Evolutionary conservation across 2,329 filamentous ascomycete genomes (phyloP).

Genomic region (Rhexocercosporidium sp.): DNA sequence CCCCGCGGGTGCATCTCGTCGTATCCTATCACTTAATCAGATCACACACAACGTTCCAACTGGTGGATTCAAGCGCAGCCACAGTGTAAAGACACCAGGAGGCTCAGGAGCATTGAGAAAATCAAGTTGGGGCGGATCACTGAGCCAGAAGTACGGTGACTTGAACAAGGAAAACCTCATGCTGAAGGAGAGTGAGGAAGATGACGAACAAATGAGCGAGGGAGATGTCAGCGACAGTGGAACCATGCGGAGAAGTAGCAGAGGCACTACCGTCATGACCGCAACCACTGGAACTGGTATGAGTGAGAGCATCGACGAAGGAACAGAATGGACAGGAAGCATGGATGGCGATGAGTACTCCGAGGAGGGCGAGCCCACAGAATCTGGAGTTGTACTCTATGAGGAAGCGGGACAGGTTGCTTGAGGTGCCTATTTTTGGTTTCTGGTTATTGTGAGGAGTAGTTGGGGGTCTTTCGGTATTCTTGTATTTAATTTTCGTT

Average conservation of each 20-base stretch:
- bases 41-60: conserved; percentile 74
- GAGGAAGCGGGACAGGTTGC: conserved; percentile 31
- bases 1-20: conserved; percentile 63
- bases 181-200: conserved; percentile 66
- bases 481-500: conserved; percentile 10
- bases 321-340: conserved; percentile 40
- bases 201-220: conserved; percentile 34
- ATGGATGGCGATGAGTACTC: conserved; percentile 31
- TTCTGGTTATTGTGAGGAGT: neutral
- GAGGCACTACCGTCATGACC: conserved; percentile 37
- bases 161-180: conserved; percentile 68
- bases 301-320: conserved; percentile 39
- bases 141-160: conserved; percentile 50
- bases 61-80: conserved; percentile 74
- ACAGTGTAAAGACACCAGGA: conserved; percentile 72
- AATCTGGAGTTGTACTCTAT: conserved; percentile 32
- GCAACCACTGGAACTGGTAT: conserved; percentile 34
- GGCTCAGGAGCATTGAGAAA: conserved; percentile 61
- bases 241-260: conserved; percentile 41
- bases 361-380: conserved; percentile 11
- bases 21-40: conserved; percentile 90
- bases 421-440: conserved; percentile 12
- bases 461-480: neutral
- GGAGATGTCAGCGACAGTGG: conserved; percentile 32
- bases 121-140: conserved; percentile 68